Percentiles rank a stretch among this genome's conserved stretches.
Evolutionary conservation across 345 rosid species (phyloP).

Genomic region (Pistacia vera): DNA sequence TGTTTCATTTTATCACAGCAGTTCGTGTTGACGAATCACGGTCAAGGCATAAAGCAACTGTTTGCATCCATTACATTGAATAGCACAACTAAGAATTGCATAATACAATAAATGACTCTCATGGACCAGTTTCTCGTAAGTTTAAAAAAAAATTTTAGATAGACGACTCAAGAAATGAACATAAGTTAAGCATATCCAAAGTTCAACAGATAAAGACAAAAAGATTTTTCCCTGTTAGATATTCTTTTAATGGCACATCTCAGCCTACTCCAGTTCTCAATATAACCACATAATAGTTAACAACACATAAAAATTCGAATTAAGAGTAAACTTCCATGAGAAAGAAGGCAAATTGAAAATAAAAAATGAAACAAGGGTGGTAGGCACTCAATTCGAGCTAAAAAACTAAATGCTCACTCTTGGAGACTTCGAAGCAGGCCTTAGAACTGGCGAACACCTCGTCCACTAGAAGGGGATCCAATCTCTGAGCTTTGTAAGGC

Average conservation of each 20-base stretch:
- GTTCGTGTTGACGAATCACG: no score
- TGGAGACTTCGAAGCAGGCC: constrained; percentile 98
- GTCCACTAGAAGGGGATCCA: constrained; percentile 97
- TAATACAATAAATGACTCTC: no score
- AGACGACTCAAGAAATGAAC: no score
- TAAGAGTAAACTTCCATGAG: neutral
- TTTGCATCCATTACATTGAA: neutral
- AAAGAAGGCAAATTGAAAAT: neutral
- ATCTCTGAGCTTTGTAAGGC: constrained; percentile 97
- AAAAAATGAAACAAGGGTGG: no score
- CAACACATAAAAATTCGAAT: neutral
- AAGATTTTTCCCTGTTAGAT: neutral
- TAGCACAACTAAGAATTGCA: no score
- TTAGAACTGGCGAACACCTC: constrained; percentile 99
- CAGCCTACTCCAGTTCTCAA: neutral
- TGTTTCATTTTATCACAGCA: no score
- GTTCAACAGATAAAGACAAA: neutral
- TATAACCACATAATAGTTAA: neutral
- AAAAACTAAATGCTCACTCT: constrained; percentile 45
- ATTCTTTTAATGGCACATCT: neutral
- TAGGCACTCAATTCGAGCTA: neutral
- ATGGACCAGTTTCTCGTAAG: neutral
- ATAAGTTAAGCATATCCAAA: neutral
- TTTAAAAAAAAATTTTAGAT: no score
- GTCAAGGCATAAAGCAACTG: no score